Percentiles rank a stretch among this genome's conserved stretches.
Evolutionary conservation across 2,329 filamentous ascomycete genomes (phyloP).

Genomic region (Dissoconium aciculare): DNA sequence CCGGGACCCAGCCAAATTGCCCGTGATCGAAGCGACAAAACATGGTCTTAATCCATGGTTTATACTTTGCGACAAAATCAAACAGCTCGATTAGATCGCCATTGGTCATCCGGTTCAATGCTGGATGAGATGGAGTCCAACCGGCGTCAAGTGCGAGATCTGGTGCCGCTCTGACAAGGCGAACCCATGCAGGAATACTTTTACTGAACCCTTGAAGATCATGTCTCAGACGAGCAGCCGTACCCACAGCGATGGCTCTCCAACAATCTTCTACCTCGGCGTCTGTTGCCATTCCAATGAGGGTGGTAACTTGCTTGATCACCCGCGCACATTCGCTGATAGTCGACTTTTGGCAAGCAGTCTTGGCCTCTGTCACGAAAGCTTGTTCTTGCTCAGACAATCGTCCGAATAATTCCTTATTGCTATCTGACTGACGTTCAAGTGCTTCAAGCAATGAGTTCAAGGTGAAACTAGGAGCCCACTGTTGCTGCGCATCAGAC

Average conservation of each 20-base stretch:
- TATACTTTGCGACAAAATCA: background rate
- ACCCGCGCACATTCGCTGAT: background rate
- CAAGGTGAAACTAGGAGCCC: background rate
- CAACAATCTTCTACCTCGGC: background rate
- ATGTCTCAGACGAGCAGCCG: background rate
- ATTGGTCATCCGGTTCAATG: background rate
- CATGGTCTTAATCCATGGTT: background rate
- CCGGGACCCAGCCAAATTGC: background rate
- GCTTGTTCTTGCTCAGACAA: background rate
- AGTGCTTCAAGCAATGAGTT: background rate
- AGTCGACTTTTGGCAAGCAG: background rate
- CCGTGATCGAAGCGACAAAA: conserved; percentile 1
- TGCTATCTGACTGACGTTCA: background rate
- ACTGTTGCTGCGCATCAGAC: background rate
- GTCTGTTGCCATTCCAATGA: background rate
- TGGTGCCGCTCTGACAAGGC: background rate
- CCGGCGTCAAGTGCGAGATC: background rate
- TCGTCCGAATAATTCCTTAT: too few relatives aligned
- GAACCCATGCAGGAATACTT: background rate
- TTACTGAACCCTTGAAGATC: background rate
- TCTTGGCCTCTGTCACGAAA: too few relatives aligned
- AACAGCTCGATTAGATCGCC: background rate
- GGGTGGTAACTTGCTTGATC: background rate
- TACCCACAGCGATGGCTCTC: background rate
- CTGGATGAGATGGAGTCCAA: background rate